Evolutionary conservation across 805 yeast genomes (phyloP).

Genomic region (Myxozyma geophila): DNA sequence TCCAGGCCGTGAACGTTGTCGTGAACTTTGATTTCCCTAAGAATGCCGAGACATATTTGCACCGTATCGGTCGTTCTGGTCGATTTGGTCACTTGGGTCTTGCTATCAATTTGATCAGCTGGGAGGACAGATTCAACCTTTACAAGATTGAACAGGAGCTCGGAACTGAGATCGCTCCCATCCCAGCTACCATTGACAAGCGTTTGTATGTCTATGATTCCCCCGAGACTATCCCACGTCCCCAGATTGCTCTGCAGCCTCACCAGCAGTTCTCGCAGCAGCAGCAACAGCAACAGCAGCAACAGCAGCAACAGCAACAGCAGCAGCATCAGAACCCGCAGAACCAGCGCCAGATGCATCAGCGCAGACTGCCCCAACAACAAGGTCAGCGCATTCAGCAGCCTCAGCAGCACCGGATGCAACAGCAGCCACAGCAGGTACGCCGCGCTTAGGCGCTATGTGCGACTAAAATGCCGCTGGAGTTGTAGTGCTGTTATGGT

Average conservation of each 20-base stretch:
- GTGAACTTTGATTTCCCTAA: constrained; percentile 98
- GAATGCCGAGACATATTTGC: constrained; percentile 95
- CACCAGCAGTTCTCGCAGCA: constrained; percentile 27
- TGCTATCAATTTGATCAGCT: constrained; percentile 93
- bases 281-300: constrained; percentile 26
- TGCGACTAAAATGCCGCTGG: not conserved
- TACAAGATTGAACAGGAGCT: constrained; percentile 96
- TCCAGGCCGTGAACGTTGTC: constrained; percentile 97
- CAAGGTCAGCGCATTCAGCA: constrained; percentile 44
- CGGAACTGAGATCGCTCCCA: constrained; percentile 96
- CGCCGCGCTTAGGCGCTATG: constrained; percentile 23
- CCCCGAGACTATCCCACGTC: constrained; percentile 38
- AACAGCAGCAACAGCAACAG: constrained; percentile 37
- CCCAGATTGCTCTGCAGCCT: constrained; percentile 30
- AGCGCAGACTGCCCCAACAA: constrained; percentile 21
- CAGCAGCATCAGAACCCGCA: constrained; percentile 22
- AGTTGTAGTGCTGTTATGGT: not conserved
- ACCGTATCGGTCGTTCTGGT: constrained; percentile 98
- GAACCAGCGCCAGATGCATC: constrained; percentile 17
- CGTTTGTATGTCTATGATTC: constrained; percentile 67
- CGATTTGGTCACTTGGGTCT: constrained; percentile 98
- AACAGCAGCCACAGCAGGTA: constrained; percentile 36
- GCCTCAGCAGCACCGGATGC: constrained; percentile 37
- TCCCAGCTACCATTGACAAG: constrained; percentile 91
- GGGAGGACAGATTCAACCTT: constrained; percentile 93